Base-by-base conservation (phyloP, 2,329 filamentous ascomycete species). In the Trichoderma asperellum region DNA sequence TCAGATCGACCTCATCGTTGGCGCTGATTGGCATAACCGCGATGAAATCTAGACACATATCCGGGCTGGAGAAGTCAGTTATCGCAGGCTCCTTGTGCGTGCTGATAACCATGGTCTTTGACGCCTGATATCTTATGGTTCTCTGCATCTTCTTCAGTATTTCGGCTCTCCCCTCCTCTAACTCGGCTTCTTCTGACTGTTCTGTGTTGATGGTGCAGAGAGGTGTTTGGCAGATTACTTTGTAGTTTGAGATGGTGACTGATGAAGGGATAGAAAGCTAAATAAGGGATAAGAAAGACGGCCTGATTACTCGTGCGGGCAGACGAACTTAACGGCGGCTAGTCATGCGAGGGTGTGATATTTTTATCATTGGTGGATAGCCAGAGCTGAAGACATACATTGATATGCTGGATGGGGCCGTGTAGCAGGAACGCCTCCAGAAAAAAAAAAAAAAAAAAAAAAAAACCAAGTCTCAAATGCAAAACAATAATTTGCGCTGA, bases 401-500 rank as follows among this genome's bases (percentile, higher is more conserved):
- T 59, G 55, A 58, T 34, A 34, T 24, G n/a, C 4, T 49, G 55
- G 49, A 64, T 64, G 37, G 24, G 37, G 55, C 8, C 24, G 35
- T 49, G 21, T n/a, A 43, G 49, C 18, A 55, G 21, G 53, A n/a
- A 4, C 12, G 11, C 52, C 52, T n/a, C 52, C 14, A n/a, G 34
- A 32, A 59, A 65, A n/a, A 35, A 66, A 24, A 24, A 24, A 24
- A 24, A 24, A 24, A 24, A 24, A 24, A 24, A 24, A 24, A 24
- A 24, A 24, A 24, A 58, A 10, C 4, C 34, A 24, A 49, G 63
- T 58, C 63, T 66, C 63, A 58, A 49, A 67, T 34, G 64, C 64
- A 59, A 52, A 59, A 59, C 64, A 59, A 52, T 49, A 57, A 58
- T 49, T 59, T 49, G 12, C 6, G 58, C 64, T 58, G 34, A 56